phyloP scores from a whole-genome alignment of 2,329 filamentous ascomycete genomes.

The Xylariomycetidae sp. region DNA sequence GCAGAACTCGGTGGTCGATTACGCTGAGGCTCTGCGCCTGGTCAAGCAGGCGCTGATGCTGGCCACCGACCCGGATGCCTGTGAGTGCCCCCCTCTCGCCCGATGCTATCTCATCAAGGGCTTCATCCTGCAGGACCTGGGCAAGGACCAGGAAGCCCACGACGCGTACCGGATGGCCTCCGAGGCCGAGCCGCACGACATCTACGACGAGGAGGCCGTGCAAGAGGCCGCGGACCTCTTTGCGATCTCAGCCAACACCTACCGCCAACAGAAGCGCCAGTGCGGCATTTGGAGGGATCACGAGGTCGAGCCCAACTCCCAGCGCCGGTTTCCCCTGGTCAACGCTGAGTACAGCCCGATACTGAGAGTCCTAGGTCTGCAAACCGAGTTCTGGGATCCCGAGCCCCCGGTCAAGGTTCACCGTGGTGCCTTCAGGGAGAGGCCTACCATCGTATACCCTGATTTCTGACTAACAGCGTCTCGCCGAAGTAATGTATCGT shows the following conservation, averaged over 20 bases:
- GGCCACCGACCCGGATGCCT: slow-evolving; percentile 14
- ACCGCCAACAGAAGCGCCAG: not conserved
- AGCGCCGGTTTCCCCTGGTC: not conserved
- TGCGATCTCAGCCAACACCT: too few species aligned
- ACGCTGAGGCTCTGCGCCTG: slow-evolving; percentile 5
- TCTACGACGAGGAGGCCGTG: not conserved
- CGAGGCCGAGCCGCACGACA: slow-evolving; percentile 7
- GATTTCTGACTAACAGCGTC: too few species aligned
- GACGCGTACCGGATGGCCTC: slow-evolving; percentile 6
- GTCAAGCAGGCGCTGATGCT: slow-evolving; percentile 12
- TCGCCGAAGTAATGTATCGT: too few species aligned
- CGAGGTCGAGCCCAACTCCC: not conserved
- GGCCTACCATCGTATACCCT: not conserved
- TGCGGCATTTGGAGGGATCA: not conserved
- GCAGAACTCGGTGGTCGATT: slow-evolving; percentile 1
- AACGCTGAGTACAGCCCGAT: not conserved
- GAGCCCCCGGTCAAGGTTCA: not conserved
- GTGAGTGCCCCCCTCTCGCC: slow-evolving; percentile 17
- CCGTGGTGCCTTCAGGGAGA: not conserved
- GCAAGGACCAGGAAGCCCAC: slow-evolving; percentile 8
- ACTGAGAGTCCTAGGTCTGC: not conserved
- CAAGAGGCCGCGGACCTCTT: not conserved
- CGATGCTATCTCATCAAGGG: slow-evolving; percentile 17
- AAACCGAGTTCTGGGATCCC: slow-evolving; percentile 1
- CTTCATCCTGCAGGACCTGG: slow-evolving; percentile 10